phyloP scores from a whole-genome alignment of 805 yeast genomes.

The Saturnispora serradocipensis region DNA sequence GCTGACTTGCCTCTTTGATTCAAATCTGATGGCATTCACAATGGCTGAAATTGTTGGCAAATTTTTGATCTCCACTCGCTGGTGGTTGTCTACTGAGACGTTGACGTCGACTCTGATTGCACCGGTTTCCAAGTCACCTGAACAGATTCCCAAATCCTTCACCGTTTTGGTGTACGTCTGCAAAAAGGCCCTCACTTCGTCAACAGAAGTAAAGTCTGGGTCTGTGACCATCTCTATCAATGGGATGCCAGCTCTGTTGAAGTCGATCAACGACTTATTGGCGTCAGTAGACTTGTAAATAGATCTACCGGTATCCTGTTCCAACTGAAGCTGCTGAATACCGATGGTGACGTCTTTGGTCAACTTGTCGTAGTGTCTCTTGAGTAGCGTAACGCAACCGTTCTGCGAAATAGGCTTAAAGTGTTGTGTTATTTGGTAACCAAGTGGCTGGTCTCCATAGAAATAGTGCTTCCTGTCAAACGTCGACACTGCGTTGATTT shows the following conservation, averaged over 20 bases:
- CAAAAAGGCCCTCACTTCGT: conserved; percentile 68
- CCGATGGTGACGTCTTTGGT: conserved; percentile 39
- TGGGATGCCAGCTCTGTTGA: conserved; percentile 79
- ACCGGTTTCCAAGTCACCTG: conserved; percentile 90
- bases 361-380: conserved; percentile 41
- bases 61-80: conserved; percentile 84
- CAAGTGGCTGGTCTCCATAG: conserved; percentile 93
- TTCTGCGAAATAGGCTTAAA: conserved; percentile 66
- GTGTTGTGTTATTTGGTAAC: conserved; percentile 92
- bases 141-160: conserved; percentile 59
- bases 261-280: conserved; percentile 48
- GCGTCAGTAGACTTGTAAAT: conserved; percentile 35
- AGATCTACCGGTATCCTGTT: conserved; percentile 90
- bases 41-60: conserved; percentile 79
- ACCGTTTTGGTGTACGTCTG: conserved; percentile 71
- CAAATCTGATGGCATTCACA: conserved; percentile 62
- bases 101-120: conserved; percentile 94
- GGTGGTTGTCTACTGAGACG: conserved; percentile 63
- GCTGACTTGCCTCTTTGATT: conserved; percentile 62
- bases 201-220: conserved; percentile 67
- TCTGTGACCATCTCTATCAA: conserved; percentile 84
- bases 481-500: conserved; percentile 45
- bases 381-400: conserved; percentile 46
- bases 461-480: conserved; percentile 95
- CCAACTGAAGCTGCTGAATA: conserved; percentile 79